Evolutionary conservation across 345 rosid species (phyloP).

Genomic region (Limnanthes douglasii): DNA sequence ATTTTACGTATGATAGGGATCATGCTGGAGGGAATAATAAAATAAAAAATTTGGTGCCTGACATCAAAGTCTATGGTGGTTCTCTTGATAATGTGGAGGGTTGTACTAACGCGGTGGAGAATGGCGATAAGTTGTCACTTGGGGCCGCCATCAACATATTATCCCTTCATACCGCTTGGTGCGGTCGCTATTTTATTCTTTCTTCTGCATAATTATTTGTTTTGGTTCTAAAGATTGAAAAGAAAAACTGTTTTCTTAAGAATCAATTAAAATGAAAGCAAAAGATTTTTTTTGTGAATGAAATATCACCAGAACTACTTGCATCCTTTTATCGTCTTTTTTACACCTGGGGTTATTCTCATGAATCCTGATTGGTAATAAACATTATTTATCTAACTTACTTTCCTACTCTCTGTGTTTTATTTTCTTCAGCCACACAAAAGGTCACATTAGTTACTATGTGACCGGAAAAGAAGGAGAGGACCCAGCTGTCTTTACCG

Average conservation of each 20-base stretch:
- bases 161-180: constrained; percentile 91
- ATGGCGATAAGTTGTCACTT: constrained; percentile 54
- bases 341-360: no score
- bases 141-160: constrained; percentile 38
- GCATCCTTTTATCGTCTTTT: no score
- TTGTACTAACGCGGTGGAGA: constrained; percentile 52
- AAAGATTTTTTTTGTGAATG: no score
- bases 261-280: no score
- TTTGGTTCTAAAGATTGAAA: no score
- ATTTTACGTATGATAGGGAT: constrained; percentile 69
- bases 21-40: constrained; percentile 90
- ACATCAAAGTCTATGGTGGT: constrained; percentile 71
- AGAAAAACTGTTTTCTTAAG: not conserved
- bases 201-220: no score
- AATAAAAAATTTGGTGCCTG: constrained; percentile 62
- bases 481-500: constrained; percentile 72
- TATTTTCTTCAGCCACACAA: constrained; percentile 49
- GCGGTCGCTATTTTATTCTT: not conserved
- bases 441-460: constrained; percentile 84
- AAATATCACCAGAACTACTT: no score
- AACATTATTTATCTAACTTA: no score
- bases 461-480: constrained; percentile 47
- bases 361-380: no score
- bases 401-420: no score
- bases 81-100: constrained; percentile 72